Conservation (phyloP, 768 basidiomycete genomes). For the Leccinum longicurvipes region DNA sequence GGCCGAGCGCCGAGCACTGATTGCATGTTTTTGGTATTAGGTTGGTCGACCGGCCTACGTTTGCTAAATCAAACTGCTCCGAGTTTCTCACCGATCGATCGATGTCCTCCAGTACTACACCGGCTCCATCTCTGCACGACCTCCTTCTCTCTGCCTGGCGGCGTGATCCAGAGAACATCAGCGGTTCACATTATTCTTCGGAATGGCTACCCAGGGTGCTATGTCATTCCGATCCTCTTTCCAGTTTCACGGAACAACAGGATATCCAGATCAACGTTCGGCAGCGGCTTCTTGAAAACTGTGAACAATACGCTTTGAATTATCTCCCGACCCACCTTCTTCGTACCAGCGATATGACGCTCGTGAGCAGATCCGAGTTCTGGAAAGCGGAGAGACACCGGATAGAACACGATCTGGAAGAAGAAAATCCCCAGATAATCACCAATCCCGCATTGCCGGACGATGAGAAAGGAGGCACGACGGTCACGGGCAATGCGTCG, state of each 20-base stretch:
- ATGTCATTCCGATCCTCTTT: neutral
- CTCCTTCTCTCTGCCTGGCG: neutral
- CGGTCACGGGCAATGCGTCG: neutral
- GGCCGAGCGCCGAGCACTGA: too few relatives aligned
- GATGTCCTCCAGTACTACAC: neutral
- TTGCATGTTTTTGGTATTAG: neutral
- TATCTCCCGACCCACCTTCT: constrained; percentile 18
- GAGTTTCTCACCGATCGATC: neutral
- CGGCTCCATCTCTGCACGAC: neutral
- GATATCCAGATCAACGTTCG: neutral
- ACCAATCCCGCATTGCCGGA: neutral
- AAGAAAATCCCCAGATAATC: neutral
- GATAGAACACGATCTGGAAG: neutral
- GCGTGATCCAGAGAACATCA: neutral
- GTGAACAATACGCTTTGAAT: constrained; percentile 9
- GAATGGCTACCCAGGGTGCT: neutral
- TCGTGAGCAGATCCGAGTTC: constrained; percentile 9
- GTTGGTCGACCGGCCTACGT: neutral
- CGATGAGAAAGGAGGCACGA: neutral
- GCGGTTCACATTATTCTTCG: neutral
- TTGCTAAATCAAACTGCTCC: neutral
- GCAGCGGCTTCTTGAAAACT: neutral
- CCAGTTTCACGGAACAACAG: neutral
- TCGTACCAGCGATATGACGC: constrained; percentile 14
- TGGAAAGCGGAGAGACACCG: constrained; percentile 11